Conservation (phyloP, 257 asterid genomes). For the Echites panduratus region DNA sequence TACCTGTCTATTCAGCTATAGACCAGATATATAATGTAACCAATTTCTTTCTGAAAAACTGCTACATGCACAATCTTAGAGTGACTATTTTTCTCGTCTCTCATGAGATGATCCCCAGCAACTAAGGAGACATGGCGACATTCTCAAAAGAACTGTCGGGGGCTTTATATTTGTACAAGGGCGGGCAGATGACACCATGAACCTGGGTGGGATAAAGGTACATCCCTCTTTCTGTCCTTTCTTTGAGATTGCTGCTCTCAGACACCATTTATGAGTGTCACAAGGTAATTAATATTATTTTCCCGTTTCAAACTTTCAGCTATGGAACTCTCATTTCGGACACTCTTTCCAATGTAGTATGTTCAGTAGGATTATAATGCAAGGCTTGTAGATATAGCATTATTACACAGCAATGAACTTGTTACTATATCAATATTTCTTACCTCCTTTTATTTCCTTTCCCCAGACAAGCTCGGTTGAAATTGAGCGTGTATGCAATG, state of each 20-base stretch:
- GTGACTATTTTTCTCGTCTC: not conserved
- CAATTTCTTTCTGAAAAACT: not conserved
- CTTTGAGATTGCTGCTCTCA: not conserved
- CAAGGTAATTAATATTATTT: not conserved
- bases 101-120: constrained; percentile 33
- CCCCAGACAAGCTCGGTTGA: constrained; percentile 82
- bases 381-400: not conserved
- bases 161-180: constrained; percentile 74
- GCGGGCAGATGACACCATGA: constrained; percentile 97
- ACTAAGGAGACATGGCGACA: constrained; percentile 92
- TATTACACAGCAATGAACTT: not conserved
- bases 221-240: constrained; percentile 1
- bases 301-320: not conserved
- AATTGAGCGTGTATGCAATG: constrained; percentile 73
- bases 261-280: not conserved
- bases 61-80: not conserved
- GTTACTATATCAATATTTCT: no score
- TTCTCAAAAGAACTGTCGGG: constrained; percentile 63
- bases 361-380: not conserved
- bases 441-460: not conserved
- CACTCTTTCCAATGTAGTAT: not conserved
- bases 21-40: not conserved
- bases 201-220: constrained; percentile 95
- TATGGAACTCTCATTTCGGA: not conserved
- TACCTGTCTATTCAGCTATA: not conserved